These are phyloP conservation scores for Spizellomyces sp. DNA, from an alignment of 192 early-diverging fungal genomes.

Conservation along the genomic window DNA sequence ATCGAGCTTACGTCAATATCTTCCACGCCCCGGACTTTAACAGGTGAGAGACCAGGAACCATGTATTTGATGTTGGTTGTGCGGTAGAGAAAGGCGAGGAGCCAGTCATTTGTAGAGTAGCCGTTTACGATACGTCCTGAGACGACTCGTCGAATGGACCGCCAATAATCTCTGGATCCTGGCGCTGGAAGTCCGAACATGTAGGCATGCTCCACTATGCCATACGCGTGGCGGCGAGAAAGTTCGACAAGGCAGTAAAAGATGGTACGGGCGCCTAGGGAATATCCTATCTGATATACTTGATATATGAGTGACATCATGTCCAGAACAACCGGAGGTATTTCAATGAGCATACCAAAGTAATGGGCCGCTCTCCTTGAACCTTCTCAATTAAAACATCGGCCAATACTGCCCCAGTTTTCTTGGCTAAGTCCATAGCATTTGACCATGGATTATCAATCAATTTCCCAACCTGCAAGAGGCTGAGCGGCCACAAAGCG, in stretches of 20 bases:
- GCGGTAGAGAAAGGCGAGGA: conserved; percentile 89
- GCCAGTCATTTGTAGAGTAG: conserved; percentile 86
- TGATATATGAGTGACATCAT: conserved; percentile 33
- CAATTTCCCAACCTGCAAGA: conserved; percentile 52
- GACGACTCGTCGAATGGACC: conserved; percentile 69
- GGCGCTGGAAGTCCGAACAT: conserved; percentile 90
- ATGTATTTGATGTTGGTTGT: conserved; percentile 72
- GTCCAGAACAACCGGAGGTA: background rate
- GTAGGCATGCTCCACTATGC: conserved; percentile 84
- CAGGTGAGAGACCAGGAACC: conserved; percentile 82
- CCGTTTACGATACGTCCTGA: conserved; percentile 89
- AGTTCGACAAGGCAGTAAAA: conserved; percentile 89
- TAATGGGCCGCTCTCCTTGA: conserved; percentile 85
- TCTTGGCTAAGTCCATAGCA: conserved; percentile 59
- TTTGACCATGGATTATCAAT: conserved; percentile 74
- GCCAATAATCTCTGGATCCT: conserved; percentile 78
- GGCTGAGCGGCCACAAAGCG: conserved; percentile 50
- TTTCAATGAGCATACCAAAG: conserved; percentile 67
- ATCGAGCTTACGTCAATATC: conserved; percentile 78
- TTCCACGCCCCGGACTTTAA: conserved; percentile 75
- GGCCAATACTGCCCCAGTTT: conserved; percentile 77
- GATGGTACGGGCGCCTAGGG: conserved; percentile 88
- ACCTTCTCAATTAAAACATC: conserved; percentile 82
- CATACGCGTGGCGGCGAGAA: conserved; percentile 72
- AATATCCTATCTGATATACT: conserved; percentile 59